phyloP scores from a whole-genome alignment of 2,329 filamentous ascomycete genomes.

The Trichoderma guizhouense region DNA sequence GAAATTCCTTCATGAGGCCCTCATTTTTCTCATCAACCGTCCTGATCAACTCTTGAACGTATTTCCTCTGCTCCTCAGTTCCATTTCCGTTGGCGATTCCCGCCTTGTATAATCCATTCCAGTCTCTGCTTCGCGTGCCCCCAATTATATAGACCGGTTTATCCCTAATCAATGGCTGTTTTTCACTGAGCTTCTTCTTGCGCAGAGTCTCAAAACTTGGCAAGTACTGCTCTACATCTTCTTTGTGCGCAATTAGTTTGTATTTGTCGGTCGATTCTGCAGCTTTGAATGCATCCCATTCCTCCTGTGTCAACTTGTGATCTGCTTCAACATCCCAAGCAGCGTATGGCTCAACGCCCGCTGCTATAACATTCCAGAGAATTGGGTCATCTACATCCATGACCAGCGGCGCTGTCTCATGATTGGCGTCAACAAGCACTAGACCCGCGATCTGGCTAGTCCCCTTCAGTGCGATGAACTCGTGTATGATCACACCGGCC shows the following conservation, averaged over 20 bases:
- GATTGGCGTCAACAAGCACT: constrained; percentile 1
- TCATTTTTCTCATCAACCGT: background rate
- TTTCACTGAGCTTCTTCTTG: background rate
- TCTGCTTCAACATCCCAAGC: background rate
- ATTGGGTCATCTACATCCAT: background rate
- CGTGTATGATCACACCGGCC: background rate
- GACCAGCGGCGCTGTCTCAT: background rate
- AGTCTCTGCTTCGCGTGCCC: background rate
- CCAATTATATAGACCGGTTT: background rate
- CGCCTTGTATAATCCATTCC: background rate
- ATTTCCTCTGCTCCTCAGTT: background rate
- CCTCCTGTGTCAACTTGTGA: background rate
- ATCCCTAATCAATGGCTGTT: background rate
- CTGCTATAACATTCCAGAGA: background rate
- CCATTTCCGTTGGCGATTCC: background rate
- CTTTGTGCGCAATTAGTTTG: background rate
- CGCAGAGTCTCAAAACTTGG: background rate
- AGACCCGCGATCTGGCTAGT: background rate
- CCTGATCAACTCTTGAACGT: background rate
- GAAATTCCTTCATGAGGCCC: background rate
- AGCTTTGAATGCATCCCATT: constrained; percentile 1
- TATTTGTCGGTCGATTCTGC: background rate
- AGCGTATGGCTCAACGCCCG: background rate
- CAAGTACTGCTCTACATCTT: background rate
- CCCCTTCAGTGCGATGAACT: background rate